Base-by-base conservation (phyloP, 176 grass and related monocot genomes). In the Pontederia crassipes region DNA sequence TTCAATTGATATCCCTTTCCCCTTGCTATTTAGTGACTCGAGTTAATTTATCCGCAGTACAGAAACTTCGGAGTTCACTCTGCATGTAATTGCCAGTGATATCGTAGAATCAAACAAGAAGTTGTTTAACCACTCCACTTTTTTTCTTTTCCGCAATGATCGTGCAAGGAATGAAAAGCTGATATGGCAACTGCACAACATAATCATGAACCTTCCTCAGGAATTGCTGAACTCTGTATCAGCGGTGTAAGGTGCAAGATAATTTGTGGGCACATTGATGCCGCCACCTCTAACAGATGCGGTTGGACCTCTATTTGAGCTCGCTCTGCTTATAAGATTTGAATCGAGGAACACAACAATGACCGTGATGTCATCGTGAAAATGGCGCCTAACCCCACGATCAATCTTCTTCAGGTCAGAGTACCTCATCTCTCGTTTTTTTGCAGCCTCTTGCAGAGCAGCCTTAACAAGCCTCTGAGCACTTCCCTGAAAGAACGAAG, bases 351-450 rank as follows among this genome's bases (percentile, higher is more conserved):
- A 94, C n/a, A 94, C 72, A 58, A 94, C 84, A 0, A 94, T 62
- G 0, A 94, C 81, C 0, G 89, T 94, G 71, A 88, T 94, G 35
- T 94, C 89, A 61, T 94, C 84, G 3, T 94, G 89, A 55, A 94
- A 94, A 64, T 94, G 84, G 57, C 89, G 74, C 48, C 89, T 71
- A 49, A 94, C 81, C 4, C 89, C 89, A 57, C 81, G 81, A 55
- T 85, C 75, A 13, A 94, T 88, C 78, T 94, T 88, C 73, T 94
- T 88, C 49, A 94, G 81, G 64, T 94, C 89, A 45, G 84, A 94
- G 80, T 88, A 94, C 52, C 84, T 79, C 78, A 94, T 94, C 74
- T 94, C 89, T 72, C 89, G 88, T 68, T 94, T 94, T 67, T 94
- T 94, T 8, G 89, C 89, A 50, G 89, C 89, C 59, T 79, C 72